Percentiles rank a stretch among this genome's conserved stretches.
phyloP scores from a whole-genome alignment of 306 rosid genomes.

The Cucumis sativus region DNA sequence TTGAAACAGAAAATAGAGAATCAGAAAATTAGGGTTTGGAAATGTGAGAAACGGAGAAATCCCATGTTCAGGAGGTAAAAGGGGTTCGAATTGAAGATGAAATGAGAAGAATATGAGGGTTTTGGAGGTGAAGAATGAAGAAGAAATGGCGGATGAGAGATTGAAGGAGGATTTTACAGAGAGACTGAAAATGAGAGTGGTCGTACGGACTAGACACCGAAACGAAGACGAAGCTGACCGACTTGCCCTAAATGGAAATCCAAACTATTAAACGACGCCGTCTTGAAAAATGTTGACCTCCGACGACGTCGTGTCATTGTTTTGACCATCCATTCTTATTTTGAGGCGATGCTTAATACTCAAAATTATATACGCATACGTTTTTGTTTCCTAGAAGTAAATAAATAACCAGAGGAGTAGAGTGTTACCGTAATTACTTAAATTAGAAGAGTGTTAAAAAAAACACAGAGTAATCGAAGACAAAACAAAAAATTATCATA shows the following conservation, averaged over 20 bases:
- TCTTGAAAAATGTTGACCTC: neutral
- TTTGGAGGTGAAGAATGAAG: neutral
- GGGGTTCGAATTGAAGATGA: neutral
- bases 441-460: too few species aligned
- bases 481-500: too few species aligned
- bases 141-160: neutral
- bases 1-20: neutral
- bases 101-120: neutral
- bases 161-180: neutral
- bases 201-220: neutral
- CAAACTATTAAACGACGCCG: neutral
- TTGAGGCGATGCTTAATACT: neutral
- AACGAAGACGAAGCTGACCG: neutral
- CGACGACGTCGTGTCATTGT: neutral
- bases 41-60: neutral
- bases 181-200: neutral
- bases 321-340: neutral
- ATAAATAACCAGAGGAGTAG: too few species aligned
- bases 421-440: too few species aligned
- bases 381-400: too few species aligned
- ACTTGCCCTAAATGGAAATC: neutral
- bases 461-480: too few species aligned
- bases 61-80: neutral
- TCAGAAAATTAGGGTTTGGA: conserved; percentile 1
- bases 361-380: too few species aligned